Evolutionary conservation across 805 yeast species (phyloP), one percentile per base, ranked within the genome.

Genomic region (Saccharomycopsis babjevae): DNA sequence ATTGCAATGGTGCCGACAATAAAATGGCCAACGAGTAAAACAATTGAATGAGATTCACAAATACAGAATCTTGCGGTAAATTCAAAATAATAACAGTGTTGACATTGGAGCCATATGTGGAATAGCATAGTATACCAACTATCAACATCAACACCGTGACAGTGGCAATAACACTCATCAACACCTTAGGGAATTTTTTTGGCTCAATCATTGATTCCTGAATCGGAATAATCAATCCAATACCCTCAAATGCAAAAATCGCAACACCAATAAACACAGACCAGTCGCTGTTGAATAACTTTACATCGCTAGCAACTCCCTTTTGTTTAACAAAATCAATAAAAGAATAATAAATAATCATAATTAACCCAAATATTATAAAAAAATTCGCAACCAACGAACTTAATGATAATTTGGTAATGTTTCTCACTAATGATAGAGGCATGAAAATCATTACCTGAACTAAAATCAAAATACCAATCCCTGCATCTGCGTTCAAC

Each of bases 181-280:
- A 72, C 0, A 88, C 89, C 60, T 76, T 69, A 18, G 93, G 91
- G 68, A 86, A 88, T 64, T 86, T 79, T 63, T 83, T 83, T 1
- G 94, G 94, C 66, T 85, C 73, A 57, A 77, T 79, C 94, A 88
- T 88, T 1, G 94, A 85, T 66, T 88, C 89, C 68, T 88, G 90
- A 59, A 88, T 85, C 0, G 96, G 96, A 28, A 88, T 85, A 57
- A 88, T 85, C 56, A 88, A 75, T 0, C 96, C 94, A 61, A 88
- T 87, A 1, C 96, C 96, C 73, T 88, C 96, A 69, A 87, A 88
- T n/a, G 94, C 90, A 75, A 88, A 88, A 36, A 88, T 88, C 1
- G 93, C 92, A 6, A 88, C 89, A 8, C 96, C 96, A 57, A 88
- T 83, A 68, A 88, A 88, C 56, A 88, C 72, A 0, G 93, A 82